phyloP scores from a whole-genome alignment of 352 stramenopile genomes.

The Phytophthora constricta region DNA sequence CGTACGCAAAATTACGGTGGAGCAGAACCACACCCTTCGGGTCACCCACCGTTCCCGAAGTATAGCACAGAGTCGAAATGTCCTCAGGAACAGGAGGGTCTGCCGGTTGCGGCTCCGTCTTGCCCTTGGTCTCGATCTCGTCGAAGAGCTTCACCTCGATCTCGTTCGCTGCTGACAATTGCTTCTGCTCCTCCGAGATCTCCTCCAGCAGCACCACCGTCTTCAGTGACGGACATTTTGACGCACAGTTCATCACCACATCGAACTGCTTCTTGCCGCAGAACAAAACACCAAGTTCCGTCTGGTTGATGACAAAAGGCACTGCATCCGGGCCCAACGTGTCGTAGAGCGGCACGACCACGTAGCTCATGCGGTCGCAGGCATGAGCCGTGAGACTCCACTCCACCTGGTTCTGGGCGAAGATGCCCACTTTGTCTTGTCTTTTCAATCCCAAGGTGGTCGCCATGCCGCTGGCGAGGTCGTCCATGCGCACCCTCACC shows the following conservation, averaged over 20 bases:
- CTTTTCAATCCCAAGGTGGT: conserved; percentile 35
- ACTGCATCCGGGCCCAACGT: conserved; percentile 53
- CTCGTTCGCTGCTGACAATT: conserved; percentile 20
- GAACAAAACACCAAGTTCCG: conserved; percentile 46
- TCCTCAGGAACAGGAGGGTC: conserved; percentile 60
- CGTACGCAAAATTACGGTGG: conserved; percentile 65
- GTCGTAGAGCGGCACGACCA: conserved; percentile 60
- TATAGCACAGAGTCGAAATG: conserved; percentile 94
- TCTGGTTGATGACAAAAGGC: conserved; percentile 57
- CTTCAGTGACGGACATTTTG: conserved; percentile 38
- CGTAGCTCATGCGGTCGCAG: conserved; percentile 47
- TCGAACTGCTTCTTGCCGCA: conserved; percentile 41
- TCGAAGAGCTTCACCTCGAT: conserved; percentile 43
- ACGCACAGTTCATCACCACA: conserved; percentile 38
- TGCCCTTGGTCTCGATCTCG: conserved; percentile 33
- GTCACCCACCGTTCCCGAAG: conserved; percentile 92
- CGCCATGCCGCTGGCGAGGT: conserved; percentile 39
- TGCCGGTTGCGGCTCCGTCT: conserved; percentile 26
- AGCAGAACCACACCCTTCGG: conserved; percentile 95
- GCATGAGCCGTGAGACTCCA: conserved; percentile 45
- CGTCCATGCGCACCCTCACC: conserved; percentile 38
- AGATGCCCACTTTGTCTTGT: conserved; percentile 53
- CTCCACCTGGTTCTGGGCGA: conserved; percentile 51
- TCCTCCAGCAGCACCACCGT: conserved; percentile 40
- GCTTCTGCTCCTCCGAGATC: conserved; percentile 33